Conservation (phyloP, 2,329 filamentous ascomycete genomes). For the Neopestalotiopsis clavispora region DNA sequence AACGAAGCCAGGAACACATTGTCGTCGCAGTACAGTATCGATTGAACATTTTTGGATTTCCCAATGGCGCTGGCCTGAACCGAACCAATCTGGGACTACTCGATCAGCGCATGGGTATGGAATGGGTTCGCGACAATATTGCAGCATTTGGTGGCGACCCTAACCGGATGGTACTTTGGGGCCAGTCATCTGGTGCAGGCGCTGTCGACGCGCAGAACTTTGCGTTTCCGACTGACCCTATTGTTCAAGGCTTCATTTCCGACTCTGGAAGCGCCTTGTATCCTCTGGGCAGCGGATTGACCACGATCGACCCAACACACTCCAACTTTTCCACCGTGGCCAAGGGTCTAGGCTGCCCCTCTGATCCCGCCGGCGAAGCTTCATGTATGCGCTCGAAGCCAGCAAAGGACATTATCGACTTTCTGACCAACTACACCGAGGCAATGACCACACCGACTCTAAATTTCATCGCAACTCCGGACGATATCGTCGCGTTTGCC, state of each 20-base stretch:
- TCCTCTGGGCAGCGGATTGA: not conserved
- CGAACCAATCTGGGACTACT: constrained; percentile 53
- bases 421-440: not conserved
- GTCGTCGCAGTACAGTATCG: constrained; percentile 26
- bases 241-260: constrained; percentile 1
- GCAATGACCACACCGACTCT: not conserved
- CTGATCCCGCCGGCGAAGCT: not conserved
- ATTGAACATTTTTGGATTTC: constrained; percentile 33
- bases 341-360: not conserved
- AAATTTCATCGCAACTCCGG: not conserved
- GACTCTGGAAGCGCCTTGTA: not conserved
- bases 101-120: constrained; percentile 56
- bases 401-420: not conserved
- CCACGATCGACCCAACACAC: not conserved
- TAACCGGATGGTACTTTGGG: constrained; percentile 49
- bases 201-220: constrained; percentile 1
- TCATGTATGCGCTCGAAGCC: not conserved
- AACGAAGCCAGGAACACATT: constrained; percentile 24
- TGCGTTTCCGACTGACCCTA: not conserved
- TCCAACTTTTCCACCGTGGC: constrained; percentile 2
- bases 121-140: constrained; percentile 58
- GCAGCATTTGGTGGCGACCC: constrained; percentile 55
- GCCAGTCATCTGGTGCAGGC: constrained; percentile 49
- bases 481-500: constrained; percentile 1
- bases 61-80: constrained; percentile 20